Evolutionary conservation across 1,284 basidiomycete genomes (phyloP).

Genomic region (Cryptococcus sp.): DNA sequence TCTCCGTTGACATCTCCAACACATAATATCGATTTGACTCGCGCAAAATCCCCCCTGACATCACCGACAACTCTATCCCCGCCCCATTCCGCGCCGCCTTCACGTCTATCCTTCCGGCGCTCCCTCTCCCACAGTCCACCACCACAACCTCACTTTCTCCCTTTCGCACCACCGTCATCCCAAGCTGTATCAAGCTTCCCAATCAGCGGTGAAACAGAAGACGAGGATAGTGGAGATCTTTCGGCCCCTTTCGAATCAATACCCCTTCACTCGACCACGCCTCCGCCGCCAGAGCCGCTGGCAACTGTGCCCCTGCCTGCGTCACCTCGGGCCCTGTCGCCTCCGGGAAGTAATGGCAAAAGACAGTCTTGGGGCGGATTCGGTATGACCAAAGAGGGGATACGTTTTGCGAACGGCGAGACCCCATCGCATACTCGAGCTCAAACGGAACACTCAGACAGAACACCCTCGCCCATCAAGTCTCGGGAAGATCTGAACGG

Average conservation of each 20-base stretch:
- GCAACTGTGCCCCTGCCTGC: slow-evolving; percentile 20
- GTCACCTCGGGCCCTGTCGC: slow-evolving; percentile 16
- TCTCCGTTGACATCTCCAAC: not conserved
- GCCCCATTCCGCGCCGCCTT: slow-evolving; percentile 11
- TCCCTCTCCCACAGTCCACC: slow-evolving; percentile 8
- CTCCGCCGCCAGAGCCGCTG: slow-evolving; percentile 14
- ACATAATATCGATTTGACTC: no score
- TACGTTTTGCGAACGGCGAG: slow-evolving; percentile 19
- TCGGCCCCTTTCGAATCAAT: slow-evolving; percentile 44
- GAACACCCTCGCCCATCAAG: not conserved
- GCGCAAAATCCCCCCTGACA: slow-evolving; percentile 5
- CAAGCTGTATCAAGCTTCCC: slow-evolving; percentile 4
- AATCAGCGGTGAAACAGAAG: not conserved
- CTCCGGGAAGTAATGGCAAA: slow-evolving; percentile 9
- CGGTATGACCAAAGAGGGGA: slow-evolving; percentile 24
- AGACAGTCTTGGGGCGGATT: slow-evolving; percentile 28
- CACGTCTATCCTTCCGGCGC: slow-evolving; percentile 6
- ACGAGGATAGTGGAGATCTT: slow-evolving; percentile 19
- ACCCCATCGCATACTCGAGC: slow-evolving; percentile 17
- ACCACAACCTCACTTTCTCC: slow-evolving; percentile 9
- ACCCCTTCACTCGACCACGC: slow-evolving; percentile 28
- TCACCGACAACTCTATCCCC: slow-evolving; percentile 14
- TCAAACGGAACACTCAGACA: slow-evolving; percentile 8
- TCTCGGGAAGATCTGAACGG: slow-evolving; percentile 2
- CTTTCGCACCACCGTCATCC: slow-evolving; percentile 18